Percentiles rank a stretch among this genome's conserved stretches.
These are phyloP conservation scores for Plasmopara halstedii DNA, from an alignment of 352 stramenopile species.

Conservation along the genomic window DNA sequence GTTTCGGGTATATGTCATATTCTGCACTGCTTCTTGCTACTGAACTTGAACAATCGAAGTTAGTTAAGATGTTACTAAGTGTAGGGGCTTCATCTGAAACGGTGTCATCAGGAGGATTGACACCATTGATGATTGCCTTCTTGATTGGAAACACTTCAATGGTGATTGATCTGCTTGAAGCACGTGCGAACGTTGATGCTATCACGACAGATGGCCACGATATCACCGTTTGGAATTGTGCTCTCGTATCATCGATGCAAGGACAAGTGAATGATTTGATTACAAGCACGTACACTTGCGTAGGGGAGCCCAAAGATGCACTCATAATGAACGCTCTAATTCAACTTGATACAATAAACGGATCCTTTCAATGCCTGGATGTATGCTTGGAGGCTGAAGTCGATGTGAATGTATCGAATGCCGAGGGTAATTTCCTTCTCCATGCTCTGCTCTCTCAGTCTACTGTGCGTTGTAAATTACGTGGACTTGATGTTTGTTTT, in stretches of 20 bases:
- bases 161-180: constrained; percentile 19
- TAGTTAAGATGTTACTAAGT: constrained; percentile 30
- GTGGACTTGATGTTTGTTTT: constrained; percentile 51
- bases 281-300: constrained; percentile 8
- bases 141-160: constrained; percentile 36
- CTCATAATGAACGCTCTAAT: constrained; percentile 3
- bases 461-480: constrained; percentile 37
- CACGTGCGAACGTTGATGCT: constrained; percentile 37
- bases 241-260: constrained; percentile 27
- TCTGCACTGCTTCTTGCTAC: constrained; percentile 43
- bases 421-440: constrained; percentile 52
- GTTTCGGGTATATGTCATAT: constrained; percentile 50
- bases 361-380: constrained; percentile 24
- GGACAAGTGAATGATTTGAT: constrained; percentile 7
- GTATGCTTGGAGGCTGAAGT: constrained; percentile 28
- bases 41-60: constrained; percentile 27
- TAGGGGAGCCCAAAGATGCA: not conserved
- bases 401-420: constrained; percentile 57
- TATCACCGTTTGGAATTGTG: constrained; percentile 51
- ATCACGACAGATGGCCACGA: constrained; percentile 46
- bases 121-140: constrained; percentile 54
- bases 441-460: constrained; percentile 50
- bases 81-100: constrained; percentile 32
- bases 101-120: constrained; percentile 26
- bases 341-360: constrained; percentile 30